Percentiles rank a stretch among this genome's conserved stretches.
These are phyloP conservation scores for Drechslerella dactyloides DNA, from an alignment of 2,329 filamentous ascomycete genomes.

Conservation along the genomic window DNA sequence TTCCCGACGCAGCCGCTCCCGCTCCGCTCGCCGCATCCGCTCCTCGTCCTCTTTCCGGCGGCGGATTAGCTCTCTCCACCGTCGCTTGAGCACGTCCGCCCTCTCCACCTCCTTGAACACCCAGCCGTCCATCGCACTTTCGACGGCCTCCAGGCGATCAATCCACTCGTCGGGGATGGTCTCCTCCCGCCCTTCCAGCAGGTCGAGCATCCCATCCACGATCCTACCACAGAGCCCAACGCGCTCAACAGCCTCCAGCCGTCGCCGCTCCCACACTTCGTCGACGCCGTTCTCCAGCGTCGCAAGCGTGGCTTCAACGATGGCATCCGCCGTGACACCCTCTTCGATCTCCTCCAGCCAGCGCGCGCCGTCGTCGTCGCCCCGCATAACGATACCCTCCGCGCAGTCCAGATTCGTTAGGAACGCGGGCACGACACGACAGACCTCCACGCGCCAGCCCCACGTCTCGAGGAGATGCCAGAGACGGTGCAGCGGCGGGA, in stretches of 20 bases:
- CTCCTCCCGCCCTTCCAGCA: slow-evolving; percentile 81
- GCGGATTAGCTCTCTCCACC: slow-evolving; percentile 29
- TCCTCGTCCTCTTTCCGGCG: slow-evolving; percentile 27
- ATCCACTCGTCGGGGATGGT: slow-evolving; percentile 87
- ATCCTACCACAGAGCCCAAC: slow-evolving; percentile 73
- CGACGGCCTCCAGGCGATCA: slow-evolving; percentile 79
- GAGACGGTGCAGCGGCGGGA: slow-evolving; percentile 79
- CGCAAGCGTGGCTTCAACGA: slow-evolving; percentile 25
- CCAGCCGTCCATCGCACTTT: slow-evolving; percentile 81
- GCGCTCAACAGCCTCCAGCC: slow-evolving; percentile 63
- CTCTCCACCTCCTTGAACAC: slow-evolving; percentile 75
- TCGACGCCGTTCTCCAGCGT: slow-evolving; percentile 41
- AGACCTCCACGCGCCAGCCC: slow-evolving; percentile 75
- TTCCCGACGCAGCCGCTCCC: slow-evolving; percentile 16
- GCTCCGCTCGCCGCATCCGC: slow-evolving; percentile 13
- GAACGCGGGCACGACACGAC: slow-evolving; percentile 75
- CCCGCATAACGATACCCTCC: slow-evolving; percentile 65
- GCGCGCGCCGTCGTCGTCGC: slow-evolving; percentile 51
- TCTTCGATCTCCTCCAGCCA: slow-evolving; percentile 53
- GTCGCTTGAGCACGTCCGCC: slow-evolving; percentile 56
- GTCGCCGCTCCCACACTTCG: slow-evolving; percentile 56
- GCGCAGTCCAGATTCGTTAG: slow-evolving; percentile 71
- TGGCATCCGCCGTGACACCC: slow-evolving; percentile 57
- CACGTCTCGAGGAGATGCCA: slow-evolving; percentile 76
- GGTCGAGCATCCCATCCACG: slow-evolving; percentile 85